Percentiles rank a stretch among this genome's conserved stretches.
These are phyloP conservation scores for Casuarina glauca DNA, from an alignment of 306 rosid genomes.

Conservation along the genomic window DNA sequence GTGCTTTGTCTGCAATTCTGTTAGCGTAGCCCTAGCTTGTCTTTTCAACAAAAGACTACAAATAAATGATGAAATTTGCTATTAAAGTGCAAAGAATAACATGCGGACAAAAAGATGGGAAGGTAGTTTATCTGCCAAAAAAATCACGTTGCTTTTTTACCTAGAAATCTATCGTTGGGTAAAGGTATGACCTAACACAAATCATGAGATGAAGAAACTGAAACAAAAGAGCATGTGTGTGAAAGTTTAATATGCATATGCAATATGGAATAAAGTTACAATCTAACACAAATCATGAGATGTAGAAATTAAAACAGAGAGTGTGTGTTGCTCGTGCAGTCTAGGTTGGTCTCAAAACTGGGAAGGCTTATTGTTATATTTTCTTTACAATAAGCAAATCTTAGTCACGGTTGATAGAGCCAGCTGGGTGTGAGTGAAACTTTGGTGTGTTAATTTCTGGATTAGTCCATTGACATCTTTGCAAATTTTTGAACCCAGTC, in stretches of 20 bases:
- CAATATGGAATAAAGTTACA: not conserved
- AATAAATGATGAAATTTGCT: no score
- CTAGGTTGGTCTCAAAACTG: slow-evolving; percentile 3
- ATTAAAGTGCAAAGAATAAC: not conserved
- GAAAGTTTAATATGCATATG: no score
- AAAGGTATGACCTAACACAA: not conserved
- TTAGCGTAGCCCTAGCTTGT: not conserved
- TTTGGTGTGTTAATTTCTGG: not conserved
- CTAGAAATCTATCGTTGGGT: not conserved
- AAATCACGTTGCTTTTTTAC: not conserved
- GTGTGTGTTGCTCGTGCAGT: not conserved
- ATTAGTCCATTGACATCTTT: slow-evolving; percentile 23
- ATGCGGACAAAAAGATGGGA: not conserved
- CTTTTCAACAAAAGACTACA: not conserved
- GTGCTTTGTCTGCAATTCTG: slow-evolving; percentile 1
- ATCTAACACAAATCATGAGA: not conserved
- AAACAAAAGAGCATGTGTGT: no score
- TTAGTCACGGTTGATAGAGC: not conserved
- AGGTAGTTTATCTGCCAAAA: not conserved
- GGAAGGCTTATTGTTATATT: not conserved
- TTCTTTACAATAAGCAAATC: not conserved
- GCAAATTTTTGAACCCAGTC: slow-evolving; percentile 44
- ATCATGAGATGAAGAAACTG: not conserved
- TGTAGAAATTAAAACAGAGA: not conserved
- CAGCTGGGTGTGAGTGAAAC: not conserved